A percentile compares a stretch with the other conserved stretches of the same genome.
These are phyloP conservation scores for Sclerotinia sclerotiorum DNA, from an alignment of 2,329 filamentous ascomycete species.

Conservation along the genomic window DNA sequence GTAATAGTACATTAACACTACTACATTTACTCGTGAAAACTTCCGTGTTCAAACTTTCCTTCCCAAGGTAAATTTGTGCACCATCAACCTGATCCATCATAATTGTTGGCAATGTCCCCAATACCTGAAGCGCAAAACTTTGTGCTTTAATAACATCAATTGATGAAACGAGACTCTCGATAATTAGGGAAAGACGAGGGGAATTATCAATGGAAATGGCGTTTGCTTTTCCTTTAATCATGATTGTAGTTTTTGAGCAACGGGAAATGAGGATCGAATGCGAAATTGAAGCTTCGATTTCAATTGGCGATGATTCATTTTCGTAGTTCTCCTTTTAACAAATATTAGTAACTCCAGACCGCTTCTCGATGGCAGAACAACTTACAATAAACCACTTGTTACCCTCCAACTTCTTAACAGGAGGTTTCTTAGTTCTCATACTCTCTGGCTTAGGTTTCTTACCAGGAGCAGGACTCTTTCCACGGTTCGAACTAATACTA, in stretches of 20 bases:
- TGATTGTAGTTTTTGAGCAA: conserved; percentile 87
- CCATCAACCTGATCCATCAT: conserved; percentile 92
- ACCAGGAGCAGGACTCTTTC: conserved; percentile 83
- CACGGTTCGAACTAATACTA: conserved; percentile 55
- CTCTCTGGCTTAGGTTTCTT: conserved; percentile 85
- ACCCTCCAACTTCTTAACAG: conserved; percentile 75
- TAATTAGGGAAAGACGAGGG: conserved; percentile 75
- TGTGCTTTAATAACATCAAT: conserved; percentile 94
- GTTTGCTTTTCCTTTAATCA: conserved; percentile 90
- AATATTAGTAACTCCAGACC: conserved; percentile 22
- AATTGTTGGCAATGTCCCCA: conserved; percentile 82
- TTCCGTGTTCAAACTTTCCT: conserved; percentile 74
- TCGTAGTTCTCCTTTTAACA: conserved; percentile 82
- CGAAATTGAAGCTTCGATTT: conserved; percentile 76
- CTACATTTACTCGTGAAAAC: conserved; percentile 88
- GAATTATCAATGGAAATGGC: conserved; percentile 96
- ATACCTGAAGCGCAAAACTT: conserved; percentile 91
- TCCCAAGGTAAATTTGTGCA: conserved; percentile 81
- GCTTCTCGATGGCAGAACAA: conserved; percentile 22
- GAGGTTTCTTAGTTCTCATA: conserved; percentile 80
- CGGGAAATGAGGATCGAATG: conserved; percentile 91
- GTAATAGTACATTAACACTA: conserved; percentile 83
- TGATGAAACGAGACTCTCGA: conserved; percentile 86
- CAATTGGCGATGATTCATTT: conserved; percentile 67
- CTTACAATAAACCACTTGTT: conserved; percentile 90